phyloP scores from a whole-genome alignment of 192 early-diverging fungal genomes.

The Pecoramyces ruminantium region DNA sequence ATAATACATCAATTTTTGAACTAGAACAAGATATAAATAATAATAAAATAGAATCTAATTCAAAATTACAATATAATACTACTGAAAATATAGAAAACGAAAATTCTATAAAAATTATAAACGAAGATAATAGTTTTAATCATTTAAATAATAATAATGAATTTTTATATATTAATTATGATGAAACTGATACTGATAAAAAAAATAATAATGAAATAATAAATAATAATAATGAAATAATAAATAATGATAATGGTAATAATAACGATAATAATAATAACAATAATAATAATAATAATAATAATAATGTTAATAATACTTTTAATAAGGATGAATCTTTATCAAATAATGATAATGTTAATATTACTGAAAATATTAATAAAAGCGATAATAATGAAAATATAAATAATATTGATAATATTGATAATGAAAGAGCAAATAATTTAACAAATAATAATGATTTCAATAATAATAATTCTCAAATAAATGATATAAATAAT shows the following conservation, averaged over 20 bases:
- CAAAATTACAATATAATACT: too few species aligned
- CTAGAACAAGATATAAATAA: too few species aligned
- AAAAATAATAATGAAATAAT: too few species aligned
- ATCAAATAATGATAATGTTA: background rate
- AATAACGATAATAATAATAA: background rate
- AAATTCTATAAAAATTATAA: background rate
- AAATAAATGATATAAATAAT: too few species aligned
- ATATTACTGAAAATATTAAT: background rate
- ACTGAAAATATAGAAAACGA: too few species aligned
- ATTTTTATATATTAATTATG: too few species aligned
- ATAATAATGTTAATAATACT: background rate
- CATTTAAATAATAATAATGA: background rate
- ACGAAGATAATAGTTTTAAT: background rate
- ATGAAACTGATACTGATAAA: background rate
- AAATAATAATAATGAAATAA: background rate
- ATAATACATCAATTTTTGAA: too few species aligned
- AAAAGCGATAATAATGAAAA: background rate
- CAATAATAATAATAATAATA: background rate
- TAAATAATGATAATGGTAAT: background rate
- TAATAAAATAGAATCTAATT: too few species aligned
- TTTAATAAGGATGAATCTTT: background rate
- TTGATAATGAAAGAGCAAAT: background rate
- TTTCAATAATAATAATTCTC: background rate
- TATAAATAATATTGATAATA: background rate
- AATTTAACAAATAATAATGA: background rate